Base-by-base conservation (phyloP, 805 yeast genomes). In the Candida endomychidarum region DNA sequence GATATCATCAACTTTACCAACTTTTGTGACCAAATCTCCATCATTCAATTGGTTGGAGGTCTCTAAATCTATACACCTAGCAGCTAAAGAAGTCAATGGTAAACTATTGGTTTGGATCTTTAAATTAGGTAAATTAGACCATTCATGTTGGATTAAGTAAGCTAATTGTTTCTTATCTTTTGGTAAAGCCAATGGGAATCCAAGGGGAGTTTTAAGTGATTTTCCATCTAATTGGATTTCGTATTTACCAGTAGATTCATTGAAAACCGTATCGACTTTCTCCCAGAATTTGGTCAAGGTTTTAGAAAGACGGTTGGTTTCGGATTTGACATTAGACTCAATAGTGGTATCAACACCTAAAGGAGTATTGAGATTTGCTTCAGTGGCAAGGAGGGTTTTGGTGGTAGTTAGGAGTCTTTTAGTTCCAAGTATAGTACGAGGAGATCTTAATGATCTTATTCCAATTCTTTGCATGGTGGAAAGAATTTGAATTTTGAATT, bases 71-170 rank as follows among this genome's bases (percentile, higher is more conserved):
- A 93, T 78, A 11, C 95, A 86, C 47, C 99, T 74, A 1, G 97
- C 81, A 4, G 85, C 81, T 39, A 93, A 64, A 0, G 96, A 86
- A 0, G 99, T 93, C 45, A 93, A 64, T 0, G 98, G 98, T 30
- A 93, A 72, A 26, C 85, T 67, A 55, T 84, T 86, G 12, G 89
- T 83, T 59, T 83, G 85, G 52, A 90, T 77, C 46, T 62, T 63
- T 45, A 82, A 70, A 42, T 74, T 73, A 2, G 91, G 77, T 41
- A 93, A 65, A 28, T 76, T 75, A 41, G 78, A 73, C 99, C 99
- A 93, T 63, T 93, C 99, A 54, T 87, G 87, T 27, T 80, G 80
- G 25, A 93, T 68, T 51, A 91, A 61, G 47, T 80, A 71, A 0
- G 96, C 96, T 47, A 93, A 66, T 8, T 78, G 63, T 43, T 67